Base-by-base conservation (phyloP, 805 yeast genomes). In the Wickerhamomyces subpelliculosus region DNA sequence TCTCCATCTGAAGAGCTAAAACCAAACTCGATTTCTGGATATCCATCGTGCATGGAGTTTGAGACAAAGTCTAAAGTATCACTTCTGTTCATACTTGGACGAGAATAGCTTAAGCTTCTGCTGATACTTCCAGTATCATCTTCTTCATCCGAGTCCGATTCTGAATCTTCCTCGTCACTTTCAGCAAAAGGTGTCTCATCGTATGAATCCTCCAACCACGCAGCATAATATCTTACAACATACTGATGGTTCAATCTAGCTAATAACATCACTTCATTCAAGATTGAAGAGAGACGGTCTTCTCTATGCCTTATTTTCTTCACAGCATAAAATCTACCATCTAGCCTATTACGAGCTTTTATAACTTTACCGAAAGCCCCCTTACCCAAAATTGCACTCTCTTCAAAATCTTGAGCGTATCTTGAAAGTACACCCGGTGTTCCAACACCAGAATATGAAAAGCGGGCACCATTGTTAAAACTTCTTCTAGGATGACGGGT, bases 331-430 rank as follows among this genome's bases (percentile, higher is more conserved):
- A 84, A 85, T 13, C 96, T 72, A 17, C 98, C 97, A 56, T 93
- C 99, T 46, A 93, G 72, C 41, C 89, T 75, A 57, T 89, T 90
- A 43, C 98, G 69, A 0, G 93, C 97, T 53, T 90, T 89, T n/a
- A 93, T 96, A 8, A 93, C 99, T 58, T 93, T 97, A 6, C 99
- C 99, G 62, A 84, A 93, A 0, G 95, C 99, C 28, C 99, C 99
- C 49, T 80, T 78, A 2, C 99, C 99, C 8, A 93, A 62, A 17
- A 81, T 76, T 0, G 90, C 93, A 32, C 87, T 84, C 55, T 93
- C 98, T 58, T 93, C 98, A 60, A 94, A 93, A 56, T 93, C 99
- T 44, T 89, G 77, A 4, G 80, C 84, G 55, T 90, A 93, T 45
- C 98, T 69, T 1, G 96, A 87, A 2, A 41, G 29, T 1, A 42